Evolutionary conservation across 2,329 filamentous ascomycete genomes (phyloP).

Genomic region (Aspergillus japonicus): DNA sequence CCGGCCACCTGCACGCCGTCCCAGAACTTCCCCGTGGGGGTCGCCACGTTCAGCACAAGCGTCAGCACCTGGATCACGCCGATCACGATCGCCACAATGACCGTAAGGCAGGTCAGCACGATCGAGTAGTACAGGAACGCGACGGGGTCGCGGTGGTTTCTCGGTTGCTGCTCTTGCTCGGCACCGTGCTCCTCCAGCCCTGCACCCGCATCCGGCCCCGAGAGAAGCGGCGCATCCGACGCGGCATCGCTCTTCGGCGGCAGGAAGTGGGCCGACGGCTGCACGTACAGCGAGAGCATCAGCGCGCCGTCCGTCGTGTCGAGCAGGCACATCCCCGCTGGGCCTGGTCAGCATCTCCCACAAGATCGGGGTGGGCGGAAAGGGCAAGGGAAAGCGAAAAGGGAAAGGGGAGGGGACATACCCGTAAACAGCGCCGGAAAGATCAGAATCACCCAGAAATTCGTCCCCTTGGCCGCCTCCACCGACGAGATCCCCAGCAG

Average conservation of each 20-base stretch:
- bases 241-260: slow-evolving; percentile 25
- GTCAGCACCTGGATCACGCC: slow-evolving; percentile 81
- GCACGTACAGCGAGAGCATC: slow-evolving; percentile 91
- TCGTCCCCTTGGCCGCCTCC: slow-evolving; percentile 80
- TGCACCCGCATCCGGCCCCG: neutral
- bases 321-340: slow-evolving; percentile 86
- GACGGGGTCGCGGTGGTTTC: slow-evolving; percentile 70
- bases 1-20: slow-evolving; percentile 74
- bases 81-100: slow-evolving; percentile 80
- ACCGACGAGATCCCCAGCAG: slow-evolving; percentile 86
- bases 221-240: slow-evolving; percentile 18
- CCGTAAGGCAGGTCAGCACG: slow-evolving; percentile 78
- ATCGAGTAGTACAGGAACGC: slow-evolving; percentile 93
- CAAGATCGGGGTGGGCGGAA: too few relatives aligned
- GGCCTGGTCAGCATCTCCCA: too few relatives aligned
- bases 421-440: slow-evolving; percentile 87
- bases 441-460: slow-evolving; percentile 89
- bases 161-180: slow-evolving; percentile 9
- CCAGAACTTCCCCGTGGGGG: slow-evolving; percentile 80
- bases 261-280: slow-evolving; percentile 44
- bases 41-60: slow-evolving; percentile 71
- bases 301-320: slow-evolving; percentile 91
- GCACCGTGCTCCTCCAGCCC: slow-evolving; percentile 21
- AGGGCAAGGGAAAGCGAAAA: too few relatives aligned
- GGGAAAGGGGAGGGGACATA: slow-evolving; percentile 29